phyloP scores from a whole-genome alignment of 192 early-diverging fungal genomes.

The Obelidium mucronatum region DNA sequence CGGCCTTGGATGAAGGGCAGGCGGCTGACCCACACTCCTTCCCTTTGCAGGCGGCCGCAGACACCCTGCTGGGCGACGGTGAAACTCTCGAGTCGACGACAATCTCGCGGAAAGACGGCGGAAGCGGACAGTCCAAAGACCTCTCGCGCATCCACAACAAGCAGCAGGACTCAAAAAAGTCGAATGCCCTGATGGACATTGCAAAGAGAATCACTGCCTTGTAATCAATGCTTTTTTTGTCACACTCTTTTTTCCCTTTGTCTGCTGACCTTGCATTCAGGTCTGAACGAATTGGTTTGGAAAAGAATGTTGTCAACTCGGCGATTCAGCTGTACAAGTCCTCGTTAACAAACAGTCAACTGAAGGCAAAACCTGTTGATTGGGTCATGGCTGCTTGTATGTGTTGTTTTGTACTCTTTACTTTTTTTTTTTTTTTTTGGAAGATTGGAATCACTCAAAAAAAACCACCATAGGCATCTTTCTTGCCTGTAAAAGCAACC shows the following conservation, averaged over 20 bases:
- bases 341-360: constrained; percentile 81
- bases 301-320: constrained; percentile 73
- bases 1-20: too few relatives aligned
- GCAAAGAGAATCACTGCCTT: constrained; percentile 1
- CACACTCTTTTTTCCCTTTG: not conserved
- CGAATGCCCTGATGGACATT: constrained; percentile 69
- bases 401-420: not conserved
- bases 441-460: too few relatives aligned
- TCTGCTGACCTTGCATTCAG: constrained; percentile 66
- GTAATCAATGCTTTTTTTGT: not conserved
- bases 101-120: constrained; percentile 80
- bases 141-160: constrained; percentile 77
- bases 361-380: constrained; percentile 82
- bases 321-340: constrained; percentile 90
- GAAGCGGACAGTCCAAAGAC: constrained; percentile 72
- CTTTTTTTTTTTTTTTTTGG: not conserved
- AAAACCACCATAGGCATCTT: constrained; percentile 79
- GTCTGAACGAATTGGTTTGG: constrained; percentile 82
- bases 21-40: too few relatives aligned
- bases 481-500: constrained; percentile 87
- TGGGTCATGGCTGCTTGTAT: constrained; percentile 86
- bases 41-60: constrained; percentile 58
- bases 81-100: constrained; percentile 81
- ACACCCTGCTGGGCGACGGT: constrained; percentile 75
- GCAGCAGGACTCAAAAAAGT: constrained; percentile 74